Conservation (phyloP, 2,329 filamentous ascomycete genomes). For the Aureobasidium sp. region DNA sequence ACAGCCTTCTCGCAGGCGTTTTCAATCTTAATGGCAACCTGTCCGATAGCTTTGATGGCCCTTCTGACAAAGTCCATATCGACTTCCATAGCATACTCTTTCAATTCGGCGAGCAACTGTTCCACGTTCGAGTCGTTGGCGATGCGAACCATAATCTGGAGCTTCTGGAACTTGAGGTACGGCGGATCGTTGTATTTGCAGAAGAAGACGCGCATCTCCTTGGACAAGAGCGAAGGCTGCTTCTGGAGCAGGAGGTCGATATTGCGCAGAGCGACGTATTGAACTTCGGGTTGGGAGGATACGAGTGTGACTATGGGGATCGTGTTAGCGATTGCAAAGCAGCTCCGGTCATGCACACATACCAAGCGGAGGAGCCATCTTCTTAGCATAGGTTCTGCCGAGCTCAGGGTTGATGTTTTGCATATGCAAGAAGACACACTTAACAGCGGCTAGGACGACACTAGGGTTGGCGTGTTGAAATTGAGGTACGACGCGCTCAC, state of each 20-base stretch:
- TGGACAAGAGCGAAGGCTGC: slow-evolving; percentile 92
- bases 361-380: slow-evolving; percentile 96
- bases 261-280: slow-evolving; percentile 93
- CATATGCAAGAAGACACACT: slow-evolving; percentile 97
- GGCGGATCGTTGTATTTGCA: slow-evolving; percentile 99
- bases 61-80: slow-evolving; percentile 98
- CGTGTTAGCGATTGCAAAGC: slow-evolving; percentile 21
- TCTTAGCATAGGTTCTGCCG: slow-evolving; percentile 82
- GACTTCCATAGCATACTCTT: slow-evolving; percentile 95
- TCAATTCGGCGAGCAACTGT: slow-evolving; percentile 85
- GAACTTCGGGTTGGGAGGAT: slow-evolving; percentile 90
- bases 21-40: slow-evolving; percentile 98
- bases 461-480: slow-evolving; percentile 98
- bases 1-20: slow-evolving; percentile 92
- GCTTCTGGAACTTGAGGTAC: slow-evolving; percentile 94
- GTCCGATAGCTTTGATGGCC: slow-evolving; percentile 91
- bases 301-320: slow-evolving; percentile 73
- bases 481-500: slow-evolving; percentile 89
- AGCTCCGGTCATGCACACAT: slow-evolving; percentile 27
- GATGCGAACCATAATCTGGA: slow-evolving; percentile 99
- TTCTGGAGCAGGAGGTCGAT: slow-evolving; percentile 94
- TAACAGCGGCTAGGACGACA: slow-evolving; percentile 94
- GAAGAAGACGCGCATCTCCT: slow-evolving; percentile 96
- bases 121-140: slow-evolving; percentile 96
- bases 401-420: slow-evolving; percentile 70